Base-by-base conservation (phyloP, 805 yeast genomes). In the Blastobotrys mokoenaii region DNA sequence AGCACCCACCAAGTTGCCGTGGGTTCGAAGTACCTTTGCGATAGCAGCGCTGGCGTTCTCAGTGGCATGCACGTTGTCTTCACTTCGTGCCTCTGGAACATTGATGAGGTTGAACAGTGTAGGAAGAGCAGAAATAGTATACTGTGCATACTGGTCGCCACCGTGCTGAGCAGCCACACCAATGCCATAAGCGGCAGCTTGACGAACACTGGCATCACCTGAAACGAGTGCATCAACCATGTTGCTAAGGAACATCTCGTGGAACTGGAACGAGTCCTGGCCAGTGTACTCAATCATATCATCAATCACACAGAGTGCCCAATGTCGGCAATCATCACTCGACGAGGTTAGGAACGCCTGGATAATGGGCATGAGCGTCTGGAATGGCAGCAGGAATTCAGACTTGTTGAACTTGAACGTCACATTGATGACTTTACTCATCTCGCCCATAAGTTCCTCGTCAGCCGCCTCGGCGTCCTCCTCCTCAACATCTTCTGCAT, bases 131-230 rank as follows among this genome's bases (percentile, higher is more conserved):
- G 82, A 76, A 22, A 84, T 61, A 44, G 83, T 76, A 45, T 82
- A 74, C 30, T 81, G 80, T 17, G 72, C 71, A 60, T 80, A 85
- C 2, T 69, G 60, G 2, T 66, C 61, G 11, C 90, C 87, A 6
- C 96, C 95, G 53, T 72, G 70, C 61, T 84, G 88, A 2, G 95
- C 96, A 49, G 93, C 82, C 17, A 77, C 80, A 25, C 98, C 97
- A 46, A 89, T 77, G 32, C 84, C 77, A 56, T 80, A 82, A 0
- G 93, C 78, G 2, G 96, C 89, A 10, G 86, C 85, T 68, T 93
- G 97, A 55, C 97, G 82, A 32, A 89, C 72, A 3, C 79, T 71
- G 2, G 95, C 55, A 45, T 63, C 59, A 3, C 51, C 56, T 30
- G 55, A 53, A 6, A 54, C 72, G 41, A 89, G 66, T 1, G 83